Base-by-base conservation (phyloP, 768 basidiomycete species). In the Lactifluus piperatus region DNA sequence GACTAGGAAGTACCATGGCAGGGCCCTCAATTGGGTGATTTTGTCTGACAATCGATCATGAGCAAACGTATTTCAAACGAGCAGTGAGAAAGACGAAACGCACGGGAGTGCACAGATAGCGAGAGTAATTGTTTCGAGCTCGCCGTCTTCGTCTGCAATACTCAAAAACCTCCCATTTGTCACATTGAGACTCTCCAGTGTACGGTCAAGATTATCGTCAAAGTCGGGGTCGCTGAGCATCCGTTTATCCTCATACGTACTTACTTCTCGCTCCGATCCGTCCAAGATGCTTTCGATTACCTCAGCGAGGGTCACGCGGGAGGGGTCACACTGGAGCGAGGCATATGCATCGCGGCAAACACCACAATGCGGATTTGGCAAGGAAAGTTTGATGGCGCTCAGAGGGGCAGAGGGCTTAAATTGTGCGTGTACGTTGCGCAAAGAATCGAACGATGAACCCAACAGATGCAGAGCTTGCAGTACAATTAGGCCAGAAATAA, bases 401-500 rank as follows among this genome's bases (percentile, higher is more conserved):
- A 98, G 78, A 0, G 94, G 91, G 43, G 88, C 84, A 13, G 80
- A 71, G 0, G 91, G 82, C 66, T 90, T 91, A 67, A 88, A 83
- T 69, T 89, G 86, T 5, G 85, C 68, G 68, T 91, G 88, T 10
- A 95, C 86, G 65, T 85, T 89, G 58, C 88, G 85, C 43, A 90
- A 71, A 39, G 74, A 71, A 36, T 75, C 67, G 67, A 85, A 81
- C 13, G 78, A 81, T 65, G 79, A 81, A 37, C 83, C 85, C 36
- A 98, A 77, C 44, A 97, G 77, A 57, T 93, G 87, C 22, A 97
- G 74, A 0, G 94, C 89, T 70, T 97, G 94, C 46, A 97, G 79
- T 24, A 98, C 94, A 68, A 98, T 93, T 39, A 95, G 76, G 0
- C 95, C 97, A 0, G 97, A 88, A 64, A 98, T 84, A 71, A 99